Evolutionary conservation across 176 grass and related monocot species (phyloP).

Genomic region (Poa pratensis): DNA sequence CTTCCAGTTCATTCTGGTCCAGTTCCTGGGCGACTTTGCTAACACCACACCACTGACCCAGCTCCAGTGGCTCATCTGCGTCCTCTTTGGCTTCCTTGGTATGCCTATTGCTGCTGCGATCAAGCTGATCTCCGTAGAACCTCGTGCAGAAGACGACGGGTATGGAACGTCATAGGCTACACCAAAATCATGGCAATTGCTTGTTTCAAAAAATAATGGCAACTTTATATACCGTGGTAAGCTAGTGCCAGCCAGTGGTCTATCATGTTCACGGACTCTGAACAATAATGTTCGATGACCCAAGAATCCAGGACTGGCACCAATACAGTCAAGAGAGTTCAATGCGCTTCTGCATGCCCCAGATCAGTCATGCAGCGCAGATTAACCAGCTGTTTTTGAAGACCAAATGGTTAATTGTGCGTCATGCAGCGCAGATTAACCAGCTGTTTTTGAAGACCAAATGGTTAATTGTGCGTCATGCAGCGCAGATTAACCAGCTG

Average conservation of each 20-base stretch:
- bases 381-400: not conserved
- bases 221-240: not conserved
- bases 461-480: not conserved
- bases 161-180: constrained; percentile 1
- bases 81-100: constrained; percentile 73
- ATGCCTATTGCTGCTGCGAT: constrained; percentile 86
- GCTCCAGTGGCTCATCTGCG: constrained; percentile 56
- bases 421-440: not conserved
- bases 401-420: no score
- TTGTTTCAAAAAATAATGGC: no score
- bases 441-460: not conserved
- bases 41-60: constrained; percentile 65
- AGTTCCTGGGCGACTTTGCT: constrained; percentile 88
- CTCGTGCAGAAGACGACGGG: constrained; percentile 15
- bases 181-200: not conserved
- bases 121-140: constrained; percentile 66
- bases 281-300: not conserved
- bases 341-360: not conserved
- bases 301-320: not conserved
- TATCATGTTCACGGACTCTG: not conserved
- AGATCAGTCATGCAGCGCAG: not conserved
- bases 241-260: not conserved
- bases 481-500: constrained; percentile 4
- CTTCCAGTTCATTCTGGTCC: constrained; percentile 85
- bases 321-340: not conserved